Evolutionary conservation across 768 basidiomycete species (phyloP).

Genomic region (Lepiota venenata): DNA sequence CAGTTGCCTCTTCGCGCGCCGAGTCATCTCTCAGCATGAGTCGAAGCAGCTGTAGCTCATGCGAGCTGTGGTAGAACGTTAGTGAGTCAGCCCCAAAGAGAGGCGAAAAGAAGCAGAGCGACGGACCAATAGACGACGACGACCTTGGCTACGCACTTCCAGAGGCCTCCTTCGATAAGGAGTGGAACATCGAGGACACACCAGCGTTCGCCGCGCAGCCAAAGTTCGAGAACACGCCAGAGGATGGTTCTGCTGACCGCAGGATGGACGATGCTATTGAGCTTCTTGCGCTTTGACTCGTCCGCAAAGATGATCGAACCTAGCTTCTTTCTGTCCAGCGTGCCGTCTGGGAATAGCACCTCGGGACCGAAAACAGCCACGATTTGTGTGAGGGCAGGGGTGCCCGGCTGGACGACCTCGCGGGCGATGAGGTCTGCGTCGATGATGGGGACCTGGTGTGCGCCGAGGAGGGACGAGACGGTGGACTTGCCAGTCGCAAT

Average conservation of each 20-base stretch:
- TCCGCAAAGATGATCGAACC: constrained; percentile 86
- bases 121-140: constrained; percentile 90
- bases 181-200: constrained; percentile 91
- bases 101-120: neutral
- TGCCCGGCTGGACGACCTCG: constrained; percentile 81
- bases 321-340: constrained; percentile 78
- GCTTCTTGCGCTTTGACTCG: constrained; percentile 57
- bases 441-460: constrained; percentile 73
- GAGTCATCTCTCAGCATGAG: constrained; percentile 75
- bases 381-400: constrained; percentile 66
- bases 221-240: constrained; percentile 60
- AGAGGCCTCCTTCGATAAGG: constrained; percentile 84
- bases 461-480: constrained; percentile 70
- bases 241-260: constrained; percentile 82
- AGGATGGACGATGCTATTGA: constrained; percentile 90
- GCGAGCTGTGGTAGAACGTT: constrained; percentile 54
- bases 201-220: constrained; percentile 75
- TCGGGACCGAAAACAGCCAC: constrained; percentile 65
- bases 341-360: constrained; percentile 64
- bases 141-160: constrained; percentile 79
- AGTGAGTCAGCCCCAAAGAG: neutral
- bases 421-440: constrained; percentile 93
- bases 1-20: constrained; percentile 59
- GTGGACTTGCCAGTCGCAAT: constrained; percentile 97
- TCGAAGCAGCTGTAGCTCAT: constrained; percentile 79